Percentiles rank a stretch among this genome's conserved stretches.
These are phyloP conservation scores for Boletus rubroflammeus DNA, from an alignment of 768 basidiomycete genomes.

Conservation along the genomic window DNA sequence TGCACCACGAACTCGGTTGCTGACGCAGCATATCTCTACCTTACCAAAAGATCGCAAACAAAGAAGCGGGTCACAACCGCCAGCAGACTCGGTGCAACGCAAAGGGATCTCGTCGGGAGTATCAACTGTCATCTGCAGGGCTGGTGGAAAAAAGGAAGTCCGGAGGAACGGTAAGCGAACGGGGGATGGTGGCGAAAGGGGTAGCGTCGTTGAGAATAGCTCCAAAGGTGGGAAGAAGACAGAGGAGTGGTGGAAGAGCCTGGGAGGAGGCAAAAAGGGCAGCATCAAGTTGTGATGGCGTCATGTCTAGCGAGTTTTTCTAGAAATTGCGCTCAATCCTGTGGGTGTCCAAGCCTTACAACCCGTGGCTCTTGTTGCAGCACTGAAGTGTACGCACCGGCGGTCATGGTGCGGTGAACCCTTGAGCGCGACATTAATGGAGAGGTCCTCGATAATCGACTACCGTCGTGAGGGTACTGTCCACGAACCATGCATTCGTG, in stretches of 20 bases:
- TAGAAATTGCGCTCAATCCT: no score
- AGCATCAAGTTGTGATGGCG: background rate
- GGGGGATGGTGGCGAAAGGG: slow-evolving; percentile 11
- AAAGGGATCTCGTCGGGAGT: slow-evolving; percentile 66
- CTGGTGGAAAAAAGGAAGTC: slow-evolving; percentile 7
- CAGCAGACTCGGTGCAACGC: slow-evolving; percentile 14
- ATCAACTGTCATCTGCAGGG: slow-evolving; percentile 44
- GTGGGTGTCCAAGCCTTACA: no score
- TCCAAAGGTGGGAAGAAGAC: background rate
- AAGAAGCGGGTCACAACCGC: background rate
- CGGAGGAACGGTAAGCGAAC: slow-evolving; percentile 1
- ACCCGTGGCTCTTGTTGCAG: no score
- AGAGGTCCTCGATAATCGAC: no score
- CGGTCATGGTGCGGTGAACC: no score
- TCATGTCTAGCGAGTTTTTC: no score
- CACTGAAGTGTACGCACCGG: no score
- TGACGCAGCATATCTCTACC: background rate
- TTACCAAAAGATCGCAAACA: background rate
- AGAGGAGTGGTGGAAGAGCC: slow-evolving; percentile 46
- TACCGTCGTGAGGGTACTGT: no score
- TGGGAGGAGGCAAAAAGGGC: slow-evolving; percentile 22
- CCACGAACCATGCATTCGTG: no score
- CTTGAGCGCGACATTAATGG: no score
- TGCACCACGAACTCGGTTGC: background rate
- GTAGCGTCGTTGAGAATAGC: background rate